Conservation (phyloP, 1,139 yeast species). For the Candida tetrigidarum region DNA sequence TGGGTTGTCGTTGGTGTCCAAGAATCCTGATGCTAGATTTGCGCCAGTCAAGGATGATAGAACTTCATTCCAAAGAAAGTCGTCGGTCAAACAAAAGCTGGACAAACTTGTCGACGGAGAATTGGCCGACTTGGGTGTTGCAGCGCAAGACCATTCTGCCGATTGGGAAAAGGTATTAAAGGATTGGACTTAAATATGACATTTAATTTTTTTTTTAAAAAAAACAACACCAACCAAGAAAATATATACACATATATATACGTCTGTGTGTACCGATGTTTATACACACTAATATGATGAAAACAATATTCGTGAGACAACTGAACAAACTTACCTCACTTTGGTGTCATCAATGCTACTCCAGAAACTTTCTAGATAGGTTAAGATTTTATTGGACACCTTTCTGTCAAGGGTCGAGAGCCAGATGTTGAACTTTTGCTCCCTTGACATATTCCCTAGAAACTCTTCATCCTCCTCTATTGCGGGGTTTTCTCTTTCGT, state of each 20-base stretch:
- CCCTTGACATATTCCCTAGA: constrained; percentile 17
- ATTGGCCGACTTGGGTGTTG: constrained; percentile 64
- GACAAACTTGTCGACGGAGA: constrained; percentile 48
- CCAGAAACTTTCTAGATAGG: constrained; percentile 26
- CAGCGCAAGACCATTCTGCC: constrained; percentile 71
- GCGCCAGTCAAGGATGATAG: constrained; percentile 86
- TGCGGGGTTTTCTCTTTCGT: constrained; percentile 14
- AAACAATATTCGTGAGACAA: too few relatives aligned
- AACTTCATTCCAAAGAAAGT: constrained; percentile 73
- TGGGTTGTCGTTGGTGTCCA: constrained; percentile 58
- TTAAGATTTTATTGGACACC: constrained; percentile 14
- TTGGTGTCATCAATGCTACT: constrained; percentile 15
- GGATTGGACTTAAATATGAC: constrained; percentile 3
- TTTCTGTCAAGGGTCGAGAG: constrained; percentile 19
- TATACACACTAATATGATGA: too few relatives aligned
- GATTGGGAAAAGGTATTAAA: constrained; percentile 58
- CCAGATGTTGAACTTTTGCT: constrained; percentile 27
- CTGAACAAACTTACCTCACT: background rate
- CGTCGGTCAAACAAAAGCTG: constrained; percentile 28
- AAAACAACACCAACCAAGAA: constrained; percentile 11
- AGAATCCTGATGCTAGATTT: constrained; percentile 83
- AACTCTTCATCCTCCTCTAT: constrained; percentile 17
- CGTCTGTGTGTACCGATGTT: too few relatives aligned
- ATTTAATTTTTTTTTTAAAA: constrained; percentile 18
- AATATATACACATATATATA: background rate